Percentiles rank a stretch among this genome's conserved stretches.
These are phyloP conservation scores for Dactylonectria macrodidyma DNA, from an alignment of 2,329 filamentous ascomycete species.

Conservation along the genomic window DNA sequence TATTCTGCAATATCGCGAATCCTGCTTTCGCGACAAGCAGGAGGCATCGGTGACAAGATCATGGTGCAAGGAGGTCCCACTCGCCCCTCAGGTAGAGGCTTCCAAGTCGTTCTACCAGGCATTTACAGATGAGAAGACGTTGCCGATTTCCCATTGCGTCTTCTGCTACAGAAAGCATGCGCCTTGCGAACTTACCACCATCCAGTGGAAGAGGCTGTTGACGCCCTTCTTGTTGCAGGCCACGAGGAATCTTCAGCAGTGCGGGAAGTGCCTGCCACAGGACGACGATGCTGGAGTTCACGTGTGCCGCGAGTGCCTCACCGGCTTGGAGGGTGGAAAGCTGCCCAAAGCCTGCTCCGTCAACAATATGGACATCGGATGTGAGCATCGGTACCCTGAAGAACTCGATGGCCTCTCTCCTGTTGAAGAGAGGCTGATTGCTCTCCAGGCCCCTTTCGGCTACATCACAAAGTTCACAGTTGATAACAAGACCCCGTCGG, in stretches of 20 bases:
- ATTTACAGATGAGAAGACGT: conserved; percentile 21
- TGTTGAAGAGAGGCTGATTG: conserved; percentile 27
- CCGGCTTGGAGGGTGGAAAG: conserved; percentile 16
- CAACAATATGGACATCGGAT: conserved; percentile 23
- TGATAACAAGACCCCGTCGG: conserved; percentile 15
- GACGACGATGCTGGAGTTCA: conserved; percentile 5
- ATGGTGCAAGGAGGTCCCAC: conserved; percentile 31
- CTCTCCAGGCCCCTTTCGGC: conserved; percentile 19
- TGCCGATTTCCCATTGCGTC: conserved; percentile 26
- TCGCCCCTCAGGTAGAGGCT: conserved; percentile 24
- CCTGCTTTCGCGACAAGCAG: conserved; percentile 22
- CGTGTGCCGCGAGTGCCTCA: too few species aligned
- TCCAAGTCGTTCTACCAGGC: conserved; percentile 19
- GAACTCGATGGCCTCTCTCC: conserved; percentile 25
- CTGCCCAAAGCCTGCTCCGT: conserved; percentile 25
- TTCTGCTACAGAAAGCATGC: conserved; percentile 30
- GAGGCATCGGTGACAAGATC: conserved; percentile 29
- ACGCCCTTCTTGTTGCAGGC: conserved; percentile 15
- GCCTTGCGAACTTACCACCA: conserved; percentile 11
- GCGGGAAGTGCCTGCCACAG: conserved; percentile 12
- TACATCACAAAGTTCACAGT: conserved; percentile 31
- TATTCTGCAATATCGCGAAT: conserved; percentile 25
- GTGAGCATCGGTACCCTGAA: conserved; percentile 3
- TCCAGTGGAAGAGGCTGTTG: conserved; percentile 18
- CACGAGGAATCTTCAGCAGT: conserved; percentile 14